phyloP scores from a whole-genome alignment of 805 yeast species.

The Pichia paraexigua region DNA sequence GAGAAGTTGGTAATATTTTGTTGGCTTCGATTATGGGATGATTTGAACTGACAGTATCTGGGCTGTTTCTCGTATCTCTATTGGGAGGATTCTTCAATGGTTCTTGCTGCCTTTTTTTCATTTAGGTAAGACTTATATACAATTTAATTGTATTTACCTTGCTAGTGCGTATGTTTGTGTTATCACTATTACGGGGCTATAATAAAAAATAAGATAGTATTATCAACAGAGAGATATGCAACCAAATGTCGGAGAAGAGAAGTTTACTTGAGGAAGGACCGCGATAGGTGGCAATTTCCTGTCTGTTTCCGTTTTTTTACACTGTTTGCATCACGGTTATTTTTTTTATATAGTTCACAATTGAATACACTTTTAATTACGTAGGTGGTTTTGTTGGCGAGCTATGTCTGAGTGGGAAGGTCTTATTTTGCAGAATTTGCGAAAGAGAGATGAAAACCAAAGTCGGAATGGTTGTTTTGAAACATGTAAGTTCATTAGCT shows the following conservation, averaged over 20 bases:
- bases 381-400: background rate
- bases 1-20: background rate
- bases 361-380: background rate
- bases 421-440: background rate
- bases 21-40: background rate
- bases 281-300: background rate
- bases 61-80: background rate
- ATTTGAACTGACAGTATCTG: background rate
- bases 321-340: too few species aligned
- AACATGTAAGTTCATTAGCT: slow-evolving; percentile 1
- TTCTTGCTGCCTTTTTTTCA: background rate
- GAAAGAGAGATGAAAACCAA: background rate
- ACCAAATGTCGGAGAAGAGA: background rate
- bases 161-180: background rate
- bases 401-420: slow-evolving; percentile 1
- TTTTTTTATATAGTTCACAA: too few species aligned
- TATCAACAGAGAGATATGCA: background rate
- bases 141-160: too few species aligned
- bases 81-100: background rate
- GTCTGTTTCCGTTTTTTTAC: too few species aligned
- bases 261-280: background rate
- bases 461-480: slow-evolving; percentile 1
- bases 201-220: too few species aligned
- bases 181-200: background rate
- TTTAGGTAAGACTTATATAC: too few species aligned